A percentile compares a stretch with the other conserved stretches of the same genome.
phyloP scores from a whole-genome alignment of 306 rosid species.

The Cajanus cajan region DNA sequence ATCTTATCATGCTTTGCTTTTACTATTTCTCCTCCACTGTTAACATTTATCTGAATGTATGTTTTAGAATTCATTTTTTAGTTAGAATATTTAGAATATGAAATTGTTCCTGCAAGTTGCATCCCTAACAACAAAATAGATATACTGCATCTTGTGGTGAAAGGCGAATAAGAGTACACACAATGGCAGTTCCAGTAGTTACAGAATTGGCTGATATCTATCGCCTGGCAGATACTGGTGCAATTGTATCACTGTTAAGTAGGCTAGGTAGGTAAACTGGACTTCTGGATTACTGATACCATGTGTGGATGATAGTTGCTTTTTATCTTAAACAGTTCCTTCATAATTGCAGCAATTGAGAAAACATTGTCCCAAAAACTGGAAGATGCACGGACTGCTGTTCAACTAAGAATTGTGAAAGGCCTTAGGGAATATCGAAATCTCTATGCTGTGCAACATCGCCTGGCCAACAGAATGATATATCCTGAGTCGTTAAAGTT shows the following conservation, averaged over 20 bases:
- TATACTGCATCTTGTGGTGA: constrained; percentile 99
- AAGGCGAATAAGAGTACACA: constrained; percentile 96
- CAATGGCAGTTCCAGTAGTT: constrained; percentile 90
- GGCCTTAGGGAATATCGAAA: constrained; percentile 86
- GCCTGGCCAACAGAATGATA: constrained; percentile 87
- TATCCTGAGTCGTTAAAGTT: constrained; percentile 88
- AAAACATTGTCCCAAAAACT: constrained; percentile 80
- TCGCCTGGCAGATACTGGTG: constrained; percentile 93
- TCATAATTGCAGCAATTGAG: constrained; percentile 80
- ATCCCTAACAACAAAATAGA: constrained; percentile 67
- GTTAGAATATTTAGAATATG: constrained; percentile 14
- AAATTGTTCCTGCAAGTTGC: constrained; percentile 7
- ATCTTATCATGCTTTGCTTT: constrained; percentile 27
- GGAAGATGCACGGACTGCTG: constrained; percentile 81
- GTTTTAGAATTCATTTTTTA: constrained; percentile 22
- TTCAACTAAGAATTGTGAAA: constrained; percentile 83
- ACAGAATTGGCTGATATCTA: constrained; percentile 85
- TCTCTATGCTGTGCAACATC: constrained; percentile 93
- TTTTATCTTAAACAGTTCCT: constrained; percentile 29
- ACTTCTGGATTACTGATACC: constrained; percentile 19
- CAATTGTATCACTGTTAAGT: constrained; percentile 71
- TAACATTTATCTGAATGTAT: neutral
- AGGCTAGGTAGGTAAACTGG: constrained; percentile 68
- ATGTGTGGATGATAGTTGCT: constrained; percentile 28
- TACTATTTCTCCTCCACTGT: constrained; percentile 12